Percentiles rank a stretch among this genome's conserved stretches.
Evolutionary conservation across 257 asterid genomes (phyloP).

Genomic region (Misopates orontium): DNA sequence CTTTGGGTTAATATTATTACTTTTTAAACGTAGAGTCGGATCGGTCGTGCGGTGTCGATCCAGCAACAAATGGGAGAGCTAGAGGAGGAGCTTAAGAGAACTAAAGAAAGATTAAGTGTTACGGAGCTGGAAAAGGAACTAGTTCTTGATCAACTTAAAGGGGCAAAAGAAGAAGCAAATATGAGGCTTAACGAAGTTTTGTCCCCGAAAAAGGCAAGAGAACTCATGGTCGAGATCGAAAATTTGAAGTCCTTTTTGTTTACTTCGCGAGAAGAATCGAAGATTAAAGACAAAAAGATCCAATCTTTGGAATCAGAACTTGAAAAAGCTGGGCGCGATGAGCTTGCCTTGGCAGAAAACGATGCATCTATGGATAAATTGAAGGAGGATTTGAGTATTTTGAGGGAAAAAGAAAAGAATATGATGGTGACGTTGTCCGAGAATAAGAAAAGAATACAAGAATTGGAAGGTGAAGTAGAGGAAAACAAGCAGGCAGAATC

Average conservation of each 20-base stretch:
- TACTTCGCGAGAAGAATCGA: conserved; percentile 43
- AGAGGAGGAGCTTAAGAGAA: conserved; percentile 53
- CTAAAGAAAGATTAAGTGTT: conserved; percentile 37
- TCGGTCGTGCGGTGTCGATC: conserved; percentile 32
- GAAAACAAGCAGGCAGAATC: conserved; percentile 35
- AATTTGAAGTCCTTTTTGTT: conserved; percentile 40
- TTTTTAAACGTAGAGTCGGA: conserved; percentile 33
- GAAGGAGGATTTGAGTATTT: conserved; percentile 42
- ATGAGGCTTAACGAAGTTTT: conserved; percentile 26
- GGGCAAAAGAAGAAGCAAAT: conserved; percentile 35
- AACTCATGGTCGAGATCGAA: conserved; percentile 40
- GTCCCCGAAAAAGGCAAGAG: conserved; percentile 32
- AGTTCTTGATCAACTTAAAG: conserved; percentile 44
- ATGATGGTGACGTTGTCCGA: conserved; percentile 23
- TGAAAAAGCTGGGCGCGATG: conserved; percentile 33
- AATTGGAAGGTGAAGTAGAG: conserved; percentile 54
- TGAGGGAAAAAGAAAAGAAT: conserved; percentile 35
- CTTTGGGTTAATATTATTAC: background rate
- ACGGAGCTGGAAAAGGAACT: conserved; percentile 40
- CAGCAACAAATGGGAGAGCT: conserved; percentile 50
- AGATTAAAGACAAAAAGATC: conserved; percentile 40
- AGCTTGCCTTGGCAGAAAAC: conserved; percentile 38
- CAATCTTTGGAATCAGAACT: conserved; percentile 46
- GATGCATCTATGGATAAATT: conserved; percentile 34
- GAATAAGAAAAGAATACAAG: conserved; percentile 39